Evolutionary conservation across 768 basidiomycete species (phyloP).

Genomic region (Pholiota microspora): DNA sequence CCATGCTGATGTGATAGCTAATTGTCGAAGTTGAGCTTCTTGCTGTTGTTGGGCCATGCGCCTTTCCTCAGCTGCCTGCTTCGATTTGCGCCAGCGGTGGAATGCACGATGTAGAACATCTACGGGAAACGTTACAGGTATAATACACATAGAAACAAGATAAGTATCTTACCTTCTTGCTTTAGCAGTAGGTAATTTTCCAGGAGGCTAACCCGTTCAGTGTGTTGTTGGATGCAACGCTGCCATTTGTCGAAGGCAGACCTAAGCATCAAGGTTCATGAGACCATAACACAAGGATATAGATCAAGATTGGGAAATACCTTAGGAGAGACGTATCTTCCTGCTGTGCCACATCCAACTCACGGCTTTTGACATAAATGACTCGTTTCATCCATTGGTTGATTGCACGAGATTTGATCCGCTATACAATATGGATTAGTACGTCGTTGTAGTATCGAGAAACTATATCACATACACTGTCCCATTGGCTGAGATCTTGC

Average conservation of each 20-base stretch:
- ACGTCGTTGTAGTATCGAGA: no score
- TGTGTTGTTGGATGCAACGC: conserved; percentile 54
- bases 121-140: conserved; percentile 24
- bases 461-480: conserved; percentile 29
- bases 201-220: conserved; percentile 75
- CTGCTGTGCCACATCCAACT: conserved; percentile 59
- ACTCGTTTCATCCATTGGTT: conserved; percentile 69
- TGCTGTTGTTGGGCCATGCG: conserved; percentile 56
- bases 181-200: conserved; percentile 82
- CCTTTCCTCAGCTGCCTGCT: conserved; percentile 61
- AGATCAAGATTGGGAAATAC: conserved; percentile 23
- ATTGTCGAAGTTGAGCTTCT: conserved; percentile 59
- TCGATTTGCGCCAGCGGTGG: conserved; percentile 62
- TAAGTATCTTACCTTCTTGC: conserved; percentile 56
- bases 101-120: conserved; percentile 70
- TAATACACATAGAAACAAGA: neutral
- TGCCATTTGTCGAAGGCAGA: conserved; percentile 71
- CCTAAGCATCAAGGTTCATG: conserved; percentile 30
- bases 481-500: conserved; percentile 41
- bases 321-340: conserved; percentile 28
- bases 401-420: conserved; percentile 46
- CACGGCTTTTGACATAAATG: conserved; percentile 70
- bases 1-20: conserved; percentile 57
- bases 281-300: neutral
- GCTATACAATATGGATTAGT: conserved; percentile 37